Percentiles rank a stretch among this genome's conserved stretches.
Evolutionary conservation across 2,329 filamentous ascomycete species (phyloP).

Genomic region (Aspergillus flavus): DNA sequence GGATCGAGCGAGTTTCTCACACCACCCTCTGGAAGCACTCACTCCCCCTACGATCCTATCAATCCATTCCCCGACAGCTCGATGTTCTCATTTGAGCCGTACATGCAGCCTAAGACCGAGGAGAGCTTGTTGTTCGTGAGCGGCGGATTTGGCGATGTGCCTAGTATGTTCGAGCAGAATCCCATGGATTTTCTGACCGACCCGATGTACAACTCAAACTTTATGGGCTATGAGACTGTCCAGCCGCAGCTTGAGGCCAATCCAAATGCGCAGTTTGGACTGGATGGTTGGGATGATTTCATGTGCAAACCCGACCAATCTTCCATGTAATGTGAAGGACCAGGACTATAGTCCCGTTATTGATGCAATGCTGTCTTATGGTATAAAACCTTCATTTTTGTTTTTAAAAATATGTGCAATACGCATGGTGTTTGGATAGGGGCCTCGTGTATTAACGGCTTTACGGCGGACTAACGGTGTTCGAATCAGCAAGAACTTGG

Average conservation of each 20-base stretch:
- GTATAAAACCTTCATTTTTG: neutral
- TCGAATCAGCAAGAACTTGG: neutral
- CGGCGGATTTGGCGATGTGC: constrained; percentile 3
- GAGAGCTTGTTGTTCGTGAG: constrained; percentile 8
- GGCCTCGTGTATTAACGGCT: neutral
- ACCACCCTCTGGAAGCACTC: neutral
- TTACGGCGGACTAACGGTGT: neutral
- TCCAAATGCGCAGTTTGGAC: neutral
- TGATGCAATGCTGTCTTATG: neutral
- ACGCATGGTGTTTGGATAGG: neutral
- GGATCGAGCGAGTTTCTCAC: constrained; percentile 8
- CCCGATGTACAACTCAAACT: neutral
- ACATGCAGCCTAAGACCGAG: constrained; percentile 3
- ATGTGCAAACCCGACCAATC: neutral
- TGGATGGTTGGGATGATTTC: neutral
- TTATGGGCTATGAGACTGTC: neutral
- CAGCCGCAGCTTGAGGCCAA: neutral
- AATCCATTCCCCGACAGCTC: constrained; percentile 6
- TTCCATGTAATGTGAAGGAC: neutral
- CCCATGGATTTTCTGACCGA: constrained; percentile 1
- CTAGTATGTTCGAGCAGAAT: constrained; percentile 3
- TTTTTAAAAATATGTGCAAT: neutral
- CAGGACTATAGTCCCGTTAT: neutral
- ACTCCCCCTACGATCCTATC: constrained; percentile 8
- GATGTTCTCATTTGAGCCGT: constrained; percentile 5